A percentile compares a stretch with the other conserved stretches of the same genome.
Conservation (phyloP, 768 basidiomycete genomes). For the Boletus rex-veris region DNA sequence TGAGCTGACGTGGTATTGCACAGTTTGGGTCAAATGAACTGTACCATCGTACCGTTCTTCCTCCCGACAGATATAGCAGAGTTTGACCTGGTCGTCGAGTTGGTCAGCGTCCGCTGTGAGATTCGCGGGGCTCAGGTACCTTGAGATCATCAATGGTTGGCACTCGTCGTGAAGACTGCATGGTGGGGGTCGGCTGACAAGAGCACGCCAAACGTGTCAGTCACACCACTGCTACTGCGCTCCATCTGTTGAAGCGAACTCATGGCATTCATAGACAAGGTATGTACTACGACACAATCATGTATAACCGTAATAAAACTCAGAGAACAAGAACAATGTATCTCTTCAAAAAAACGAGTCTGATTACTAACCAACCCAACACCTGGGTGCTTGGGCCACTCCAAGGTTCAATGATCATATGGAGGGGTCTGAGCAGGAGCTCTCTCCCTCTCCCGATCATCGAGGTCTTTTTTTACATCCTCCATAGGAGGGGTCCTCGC, state of each 20-base stretch:
- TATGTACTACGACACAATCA: constrained; percentile 18
- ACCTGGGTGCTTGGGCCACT: background rate
- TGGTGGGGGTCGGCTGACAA: constrained; percentile 13
- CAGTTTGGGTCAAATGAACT: background rate
- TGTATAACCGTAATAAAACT: constrained; percentile 3
- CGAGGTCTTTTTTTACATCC: constrained; percentile 39
- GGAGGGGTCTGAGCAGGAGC: constrained; percentile 51
- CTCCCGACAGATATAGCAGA: constrained; percentile 79
- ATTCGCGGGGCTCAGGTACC: constrained; percentile 8
- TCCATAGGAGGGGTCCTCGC: constrained; percentile 51
- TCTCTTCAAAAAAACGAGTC: background rate
- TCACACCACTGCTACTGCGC: background rate
- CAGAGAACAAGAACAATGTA: background rate
- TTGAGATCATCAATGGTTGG: constrained; percentile 36
- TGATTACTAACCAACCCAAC: constrained; percentile 5
- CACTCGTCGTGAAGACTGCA: constrained; percentile 24
- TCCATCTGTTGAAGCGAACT: background rate
- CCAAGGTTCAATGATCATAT: constrained; percentile 45
- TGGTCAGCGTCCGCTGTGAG: background rate
- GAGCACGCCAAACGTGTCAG: background rate
- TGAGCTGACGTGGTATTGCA: background rate
- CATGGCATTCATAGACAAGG: constrained; percentile 17
- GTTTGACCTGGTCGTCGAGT: constrained; percentile 47
- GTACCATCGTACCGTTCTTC: constrained; percentile 55
- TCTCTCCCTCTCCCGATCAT: constrained; percentile 34